These are phyloP conservation scores for Paxillus involutus DNA, from an alignment of 768 basidiomycete genomes.

Conservation along the genomic window DNA sequence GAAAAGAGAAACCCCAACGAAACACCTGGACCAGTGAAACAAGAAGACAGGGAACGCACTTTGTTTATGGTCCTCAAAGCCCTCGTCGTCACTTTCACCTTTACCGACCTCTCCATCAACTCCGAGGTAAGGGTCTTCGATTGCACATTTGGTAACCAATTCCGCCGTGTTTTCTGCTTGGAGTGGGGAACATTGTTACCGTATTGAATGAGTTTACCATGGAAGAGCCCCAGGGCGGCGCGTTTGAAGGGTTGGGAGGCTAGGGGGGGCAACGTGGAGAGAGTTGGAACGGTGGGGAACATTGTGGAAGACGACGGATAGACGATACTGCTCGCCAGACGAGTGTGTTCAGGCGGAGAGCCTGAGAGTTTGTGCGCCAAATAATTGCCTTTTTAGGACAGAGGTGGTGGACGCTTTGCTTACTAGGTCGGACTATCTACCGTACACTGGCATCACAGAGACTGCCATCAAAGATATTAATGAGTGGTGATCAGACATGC, in stretches of 20 bases:
- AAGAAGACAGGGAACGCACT: constrained; percentile 38
- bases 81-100: constrained; percentile 71
- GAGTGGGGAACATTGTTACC: constrained; percentile 93
- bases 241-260: constrained; percentile 78
- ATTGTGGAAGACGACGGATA: constrained; percentile 6
- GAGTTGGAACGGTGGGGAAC: constrained; percentile 19
- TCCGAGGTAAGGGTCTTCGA: constrained; percentile 72
- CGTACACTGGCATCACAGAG: too few species aligned
- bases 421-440: too few species aligned
- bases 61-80: constrained; percentile 84
- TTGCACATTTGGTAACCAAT: constrained; percentile 89
- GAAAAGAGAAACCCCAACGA: neutral
- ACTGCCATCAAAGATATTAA: too few species aligned
- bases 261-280: constrained; percentile 22
- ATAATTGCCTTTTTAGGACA: too few species aligned
- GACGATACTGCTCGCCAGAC: too few species aligned
- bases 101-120: constrained; percentile 53
- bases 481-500: too few species aligned
- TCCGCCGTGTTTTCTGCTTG: constrained; percentile 80
- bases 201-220: constrained; percentile 74
- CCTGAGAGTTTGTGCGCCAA: too few species aligned
- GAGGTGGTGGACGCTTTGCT: too few species aligned
- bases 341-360: too few species aligned
- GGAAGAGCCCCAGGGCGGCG: constrained; percentile 77
- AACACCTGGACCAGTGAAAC: too few species aligned